Percentiles rank a stretch among this genome's conserved stretches.
phyloP scores from a whole-genome alignment of 169 alveolate species.

The Eimeria falciformis region DNA sequence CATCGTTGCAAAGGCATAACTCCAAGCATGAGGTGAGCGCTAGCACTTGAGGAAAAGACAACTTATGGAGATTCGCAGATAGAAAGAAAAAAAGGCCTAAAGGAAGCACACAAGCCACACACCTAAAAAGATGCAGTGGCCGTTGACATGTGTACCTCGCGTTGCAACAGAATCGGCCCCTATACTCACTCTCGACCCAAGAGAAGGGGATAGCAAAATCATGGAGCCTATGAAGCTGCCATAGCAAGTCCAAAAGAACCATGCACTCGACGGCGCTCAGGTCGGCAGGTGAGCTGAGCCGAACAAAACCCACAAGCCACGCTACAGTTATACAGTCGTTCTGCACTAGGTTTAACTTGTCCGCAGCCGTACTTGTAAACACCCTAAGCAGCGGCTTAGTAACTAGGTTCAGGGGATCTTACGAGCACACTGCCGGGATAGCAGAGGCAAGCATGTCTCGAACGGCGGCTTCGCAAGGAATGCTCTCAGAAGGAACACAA shows the following conservation, averaged over 20 bases:
- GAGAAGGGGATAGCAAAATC: constrained; percentile 32
- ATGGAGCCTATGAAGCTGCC: constrained; percentile 60
- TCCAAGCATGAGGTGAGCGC: constrained; percentile 32
- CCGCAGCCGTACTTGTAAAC: not conserved
- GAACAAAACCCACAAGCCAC: not conserved
- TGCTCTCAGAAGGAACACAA: not conserved
- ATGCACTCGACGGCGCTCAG: constrained; percentile 5
- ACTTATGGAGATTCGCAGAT: constrained; percentile 35
- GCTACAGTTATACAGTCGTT: not conserved
- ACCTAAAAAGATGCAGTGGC: too few species aligned
- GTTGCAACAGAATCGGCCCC: too few species aligned
- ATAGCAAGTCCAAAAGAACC: constrained; percentile 23
- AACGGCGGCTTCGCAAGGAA: constrained; percentile 18
- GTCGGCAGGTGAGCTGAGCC: constrained; percentile 41
- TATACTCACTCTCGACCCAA: constrained; percentile 35
- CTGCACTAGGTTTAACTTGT: not conserved
- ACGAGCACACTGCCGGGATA: constrained; percentile 42
- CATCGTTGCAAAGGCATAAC: constrained; percentile 23
- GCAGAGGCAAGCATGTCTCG: constrained; percentile 24
- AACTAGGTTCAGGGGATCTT: not conserved
- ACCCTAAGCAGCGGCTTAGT: not conserved
- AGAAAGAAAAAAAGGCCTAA: constrained; percentile 29
- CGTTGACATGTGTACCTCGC: too few species aligned
- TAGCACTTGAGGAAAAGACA: constrained; percentile 11
- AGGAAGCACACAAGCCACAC: not conserved